Evolutionary conservation across 2,329 filamentous ascomycete genomes (phyloP).

Genomic region (Parasarocladium wereldwijsianum): DNA sequence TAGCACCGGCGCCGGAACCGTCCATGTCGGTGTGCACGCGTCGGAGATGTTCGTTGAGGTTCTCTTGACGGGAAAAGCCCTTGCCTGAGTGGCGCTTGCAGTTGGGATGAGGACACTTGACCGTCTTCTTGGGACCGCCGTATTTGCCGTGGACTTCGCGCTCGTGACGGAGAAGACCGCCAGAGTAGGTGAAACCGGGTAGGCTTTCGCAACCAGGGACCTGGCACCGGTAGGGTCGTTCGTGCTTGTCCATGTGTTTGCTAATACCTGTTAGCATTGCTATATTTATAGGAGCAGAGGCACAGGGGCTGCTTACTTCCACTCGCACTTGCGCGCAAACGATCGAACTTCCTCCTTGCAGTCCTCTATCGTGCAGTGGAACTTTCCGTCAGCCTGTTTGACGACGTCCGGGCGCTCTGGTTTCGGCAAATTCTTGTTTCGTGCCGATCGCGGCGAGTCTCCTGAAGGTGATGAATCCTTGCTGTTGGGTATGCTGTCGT

Average conservation of each 20-base stretch:
- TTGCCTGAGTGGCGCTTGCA: slow-evolving; percentile 84
- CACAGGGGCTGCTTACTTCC: slow-evolving; percentile 57
- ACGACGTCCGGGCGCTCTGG: slow-evolving; percentile 36
- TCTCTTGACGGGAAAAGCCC: slow-evolving; percentile 87
- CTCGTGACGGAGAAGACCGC: slow-evolving; percentile 77
- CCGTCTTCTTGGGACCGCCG: slow-evolving; percentile 71
- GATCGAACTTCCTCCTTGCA: slow-evolving; percentile 50
- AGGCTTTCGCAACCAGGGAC: slow-evolving; percentile 79
- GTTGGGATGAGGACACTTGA: slow-evolving; percentile 72
- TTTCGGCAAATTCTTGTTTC: slow-evolving; percentile 41
- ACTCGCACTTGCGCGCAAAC: slow-evolving; percentile 80
- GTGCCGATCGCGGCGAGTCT: slow-evolving; percentile 19
- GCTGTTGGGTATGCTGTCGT: slow-evolving; percentile 17
- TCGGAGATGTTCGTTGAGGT: slow-evolving; percentile 82
- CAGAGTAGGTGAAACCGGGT: slow-evolving; percentile 88
- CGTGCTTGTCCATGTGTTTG: slow-evolving; percentile 98
- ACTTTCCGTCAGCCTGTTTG: slow-evolving; percentile 60
- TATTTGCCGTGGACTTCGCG: slow-evolving; percentile 88
- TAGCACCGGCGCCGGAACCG: slow-evolving; percentile 8
- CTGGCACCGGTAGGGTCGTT: slow-evolving; percentile 77
- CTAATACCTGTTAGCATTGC: slow-evolving; percentile 28
- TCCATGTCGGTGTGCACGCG: slow-evolving; percentile 58
- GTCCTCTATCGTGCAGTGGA: slow-evolving; percentile 55
- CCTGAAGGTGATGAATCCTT: slow-evolving; percentile 19
- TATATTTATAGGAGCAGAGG: background rate